A percentile compares a stretch with the other conserved stretches of the same genome.
phyloP scores from a whole-genome alignment of 2,329 filamentous ascomycete species.

The Neopestalotiopsis sp. region DNA sequence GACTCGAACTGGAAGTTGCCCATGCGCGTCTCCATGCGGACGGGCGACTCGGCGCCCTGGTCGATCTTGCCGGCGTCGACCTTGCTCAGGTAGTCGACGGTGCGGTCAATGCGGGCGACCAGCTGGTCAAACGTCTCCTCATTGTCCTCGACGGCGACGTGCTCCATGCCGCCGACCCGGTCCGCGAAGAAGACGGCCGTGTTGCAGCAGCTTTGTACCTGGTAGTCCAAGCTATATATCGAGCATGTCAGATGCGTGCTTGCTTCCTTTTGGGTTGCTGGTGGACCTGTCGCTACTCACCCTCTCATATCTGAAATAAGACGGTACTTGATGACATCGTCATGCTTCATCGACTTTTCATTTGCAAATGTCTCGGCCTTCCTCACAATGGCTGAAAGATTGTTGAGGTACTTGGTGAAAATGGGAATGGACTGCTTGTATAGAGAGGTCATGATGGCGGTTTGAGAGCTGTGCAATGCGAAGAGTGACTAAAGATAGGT shows the following conservation, averaged over 20 bases:
- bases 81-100: slow-evolving; percentile 49
- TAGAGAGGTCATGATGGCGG: slow-evolving; percentile 19
- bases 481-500: not conserved
- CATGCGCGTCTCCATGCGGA: slow-evolving; percentile 39
- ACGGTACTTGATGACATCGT: slow-evolving; percentile 21
- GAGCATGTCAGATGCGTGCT: not conserved
- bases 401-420: slow-evolving; percentile 22
- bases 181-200: slow-evolving; percentile 23
- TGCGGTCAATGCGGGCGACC: slow-evolving; percentile 49
- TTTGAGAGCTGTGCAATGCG: not conserved
- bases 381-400: slow-evolving; percentile 18
- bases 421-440: slow-evolving; percentile 25
- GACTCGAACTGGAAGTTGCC: slow-evolving; percentile 23
- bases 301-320: slow-evolving; percentile 21
- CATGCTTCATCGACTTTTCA: slow-evolving; percentile 22
- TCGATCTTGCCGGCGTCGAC: slow-evolving; percentile 48
- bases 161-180: slow-evolving; percentile 19
- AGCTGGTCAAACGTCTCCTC: slow-evolving; percentile 56
- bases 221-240: slow-evolving; percentile 18
- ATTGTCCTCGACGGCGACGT: slow-evolving; percentile 22
- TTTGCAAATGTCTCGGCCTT: slow-evolving; percentile 19
- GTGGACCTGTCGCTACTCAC: slow-evolving; percentile 9
- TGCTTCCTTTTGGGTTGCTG: not conserved
- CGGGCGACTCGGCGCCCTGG: slow-evolving; percentile 43
- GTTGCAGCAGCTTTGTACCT: slow-evolving; percentile 24